phyloP scores from a whole-genome alignment of 306 rosid genomes.

The Oemleria cerasiformis region DNA sequence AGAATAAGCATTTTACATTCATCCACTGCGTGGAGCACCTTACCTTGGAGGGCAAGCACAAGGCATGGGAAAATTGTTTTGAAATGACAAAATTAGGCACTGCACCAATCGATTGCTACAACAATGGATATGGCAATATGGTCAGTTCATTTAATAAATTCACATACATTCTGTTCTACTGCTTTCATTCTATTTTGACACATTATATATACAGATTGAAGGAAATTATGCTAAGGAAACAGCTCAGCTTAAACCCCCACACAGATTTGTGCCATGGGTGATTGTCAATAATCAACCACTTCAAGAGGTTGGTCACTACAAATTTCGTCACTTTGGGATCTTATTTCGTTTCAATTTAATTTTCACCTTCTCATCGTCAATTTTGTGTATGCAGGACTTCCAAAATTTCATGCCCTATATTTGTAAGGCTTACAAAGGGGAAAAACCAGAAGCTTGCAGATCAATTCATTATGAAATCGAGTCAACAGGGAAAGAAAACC shows the following conservation, averaged over 20 bases:
- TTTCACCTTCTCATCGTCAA: background rate
- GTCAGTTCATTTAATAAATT: conserved; percentile 32
- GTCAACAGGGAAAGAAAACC: conserved; percentile 17
- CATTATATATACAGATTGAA: conserved; percentile 50
- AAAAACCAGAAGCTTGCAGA: conserved; percentile 45
- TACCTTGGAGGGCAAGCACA: conserved; percentile 37
- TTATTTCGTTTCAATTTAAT: background rate
- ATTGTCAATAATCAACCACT: conserved; percentile 67
- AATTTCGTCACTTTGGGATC: background rate
- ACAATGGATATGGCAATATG: conserved; percentile 55
- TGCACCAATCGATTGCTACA: conserved; percentile 61
- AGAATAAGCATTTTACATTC: conserved; percentile 61
- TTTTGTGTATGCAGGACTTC: conserved; percentile 47
- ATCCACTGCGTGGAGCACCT: conserved; percentile 63
- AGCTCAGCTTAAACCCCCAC: conserved; percentile 56
- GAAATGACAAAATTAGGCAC: conserved; percentile 49
- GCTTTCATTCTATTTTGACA: background rate
- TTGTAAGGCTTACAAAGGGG: conserved; percentile 58
- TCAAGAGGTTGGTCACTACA: conserved; percentile 49
- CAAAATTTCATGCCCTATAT: conserved; percentile 50
- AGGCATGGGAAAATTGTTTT: conserved; percentile 65
- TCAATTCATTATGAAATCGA: conserved; percentile 33
- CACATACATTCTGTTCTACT: background rate
- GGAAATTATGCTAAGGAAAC: conserved; percentile 57
- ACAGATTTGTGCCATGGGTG: conserved; percentile 83